These are phyloP conservation scores for Ceriops decandra DNA, from an alignment of 345 rosid species.

Conservation along the genomic window DNA sequence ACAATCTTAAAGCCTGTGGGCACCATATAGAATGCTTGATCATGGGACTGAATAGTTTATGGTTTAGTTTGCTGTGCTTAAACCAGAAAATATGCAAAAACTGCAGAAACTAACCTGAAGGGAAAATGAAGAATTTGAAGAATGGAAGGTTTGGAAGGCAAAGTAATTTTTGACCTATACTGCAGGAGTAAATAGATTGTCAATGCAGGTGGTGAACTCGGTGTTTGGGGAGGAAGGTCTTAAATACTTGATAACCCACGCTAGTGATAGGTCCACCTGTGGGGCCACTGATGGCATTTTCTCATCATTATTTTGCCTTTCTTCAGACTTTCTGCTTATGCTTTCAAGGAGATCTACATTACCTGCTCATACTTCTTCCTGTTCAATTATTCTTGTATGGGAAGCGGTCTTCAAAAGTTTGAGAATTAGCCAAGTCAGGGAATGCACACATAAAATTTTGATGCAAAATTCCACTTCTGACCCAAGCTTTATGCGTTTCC, in stretches of 20 bases:
- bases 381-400: background rate
- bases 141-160: background rate
- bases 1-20: no score
- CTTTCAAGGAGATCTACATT: background rate
- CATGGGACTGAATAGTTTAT: no score
- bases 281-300: background rate
- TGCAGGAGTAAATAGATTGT: background rate
- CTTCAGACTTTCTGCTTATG: background rate
- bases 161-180: background rate
- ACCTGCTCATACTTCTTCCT: background rate
- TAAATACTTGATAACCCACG: background rate
- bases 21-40: no score
- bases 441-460: background rate
- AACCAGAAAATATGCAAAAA: background rate
- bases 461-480: conserved; percentile 1
- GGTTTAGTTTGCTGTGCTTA: background rate
- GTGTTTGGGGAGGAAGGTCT: conserved; percentile 24
- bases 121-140: background rate
- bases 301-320: conserved; percentile 2
- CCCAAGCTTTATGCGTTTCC: background rate
- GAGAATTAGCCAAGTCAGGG: background rate
- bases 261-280: conserved; percentile 4
- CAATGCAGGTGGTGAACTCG: conserved; percentile 18
- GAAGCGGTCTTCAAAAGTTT: background rate
- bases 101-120: background rate